Conservation (phyloP, 2,329 filamentous ascomycete genomes). For the Stagonosporopsis vannaccii region DNA sequence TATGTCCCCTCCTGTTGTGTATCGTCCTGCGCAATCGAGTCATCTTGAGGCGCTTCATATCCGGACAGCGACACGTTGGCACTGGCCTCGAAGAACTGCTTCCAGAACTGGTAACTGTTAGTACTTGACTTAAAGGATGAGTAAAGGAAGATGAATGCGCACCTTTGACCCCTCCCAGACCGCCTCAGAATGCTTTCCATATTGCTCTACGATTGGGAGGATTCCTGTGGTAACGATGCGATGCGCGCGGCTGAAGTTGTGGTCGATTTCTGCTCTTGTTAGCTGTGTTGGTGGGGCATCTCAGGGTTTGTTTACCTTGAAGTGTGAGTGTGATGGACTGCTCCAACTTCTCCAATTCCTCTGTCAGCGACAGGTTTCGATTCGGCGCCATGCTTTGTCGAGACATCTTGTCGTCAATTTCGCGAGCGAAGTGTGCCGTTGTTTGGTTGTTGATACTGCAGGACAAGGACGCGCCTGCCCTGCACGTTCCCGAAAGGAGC, state of each 20-base stretch:
- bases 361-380: conserved; percentile 78
- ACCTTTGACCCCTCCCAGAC: conserved; percentile 99
- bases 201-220: conserved; percentile 90
- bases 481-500: conserved; percentile 22
- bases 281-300: conserved; percentile 36
- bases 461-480: conserved; percentile 22
- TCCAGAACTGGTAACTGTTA: conserved; percentile 79
- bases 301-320: conserved; percentile 67
- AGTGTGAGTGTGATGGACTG: conserved; percentile 96
- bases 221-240: conserved; percentile 95
- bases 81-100: conserved; percentile 98
- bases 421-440: background rate
- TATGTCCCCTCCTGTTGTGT: conserved; percentile 48
- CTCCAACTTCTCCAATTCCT: conserved; percentile 94
- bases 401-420: conserved; percentile 53
- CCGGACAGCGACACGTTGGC: conserved; percentile 96
- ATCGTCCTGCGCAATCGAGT: conserved; percentile 59
- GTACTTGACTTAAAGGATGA: background rate
- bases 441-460: conserved; percentile 19
- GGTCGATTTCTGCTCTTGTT: conserved; percentile 80
- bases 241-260: conserved; percentile 96
- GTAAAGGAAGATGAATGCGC: background rate
- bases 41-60: conserved; percentile 78
- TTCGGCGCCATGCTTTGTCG: conserved; percentile 57
- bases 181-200: conserved; percentile 88